Base-by-base conservation (phyloP, 2,329 filamentous ascomycete genomes). In the Exophiala bonariae region DNA sequence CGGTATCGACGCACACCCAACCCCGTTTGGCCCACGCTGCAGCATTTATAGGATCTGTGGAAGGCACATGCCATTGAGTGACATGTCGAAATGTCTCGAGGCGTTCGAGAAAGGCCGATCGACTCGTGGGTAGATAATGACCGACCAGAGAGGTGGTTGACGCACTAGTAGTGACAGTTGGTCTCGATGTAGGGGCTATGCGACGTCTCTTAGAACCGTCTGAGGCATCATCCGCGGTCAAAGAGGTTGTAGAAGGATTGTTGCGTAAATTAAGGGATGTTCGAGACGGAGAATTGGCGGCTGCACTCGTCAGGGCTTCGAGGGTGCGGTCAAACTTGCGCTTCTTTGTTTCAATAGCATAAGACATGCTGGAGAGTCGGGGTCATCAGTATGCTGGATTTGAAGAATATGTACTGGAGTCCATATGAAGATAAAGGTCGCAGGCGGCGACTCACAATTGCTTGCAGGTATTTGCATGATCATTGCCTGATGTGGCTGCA, bases 1-100 rank as follows among this genome's bases (percentile, higher is more conserved):
- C 90, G 55, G 83, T 83, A 59, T 86, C 86, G 36, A 86, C 82
- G 61, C 92, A 96, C 3, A 85, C 77, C 92, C 93, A 99, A 1
- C 92, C 92, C 49, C 87, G 76, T 73, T 92, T 96, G 1, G 91
- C 91, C 93, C 93, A 99, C 65, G 90, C 86, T 6, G 96, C 83
- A 69, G 97, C 93, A 63, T 83, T 89, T 59, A 97, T 84, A 26
- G 76, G 77, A 42, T 91, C 81, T 0, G 93, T 91, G 65, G 97
- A 97, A 0, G 89, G 87, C n/a, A 87, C 86, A 44, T 59, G 58
- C 92, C 92, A 99, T 64, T 87, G 81, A 44, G 89, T 93, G 38
- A 97, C 83, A 57, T 92, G 89, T 62, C 92, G 87, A 63, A 95
- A 99, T 0, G 89, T 95, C 50, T 86, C 86, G 20, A 99, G 75